Percentiles rank a stretch among this genome's conserved stretches.
phyloP scores from a whole-genome alignment of 208 protist species.

The Leishmania lainsoni region DNA sequence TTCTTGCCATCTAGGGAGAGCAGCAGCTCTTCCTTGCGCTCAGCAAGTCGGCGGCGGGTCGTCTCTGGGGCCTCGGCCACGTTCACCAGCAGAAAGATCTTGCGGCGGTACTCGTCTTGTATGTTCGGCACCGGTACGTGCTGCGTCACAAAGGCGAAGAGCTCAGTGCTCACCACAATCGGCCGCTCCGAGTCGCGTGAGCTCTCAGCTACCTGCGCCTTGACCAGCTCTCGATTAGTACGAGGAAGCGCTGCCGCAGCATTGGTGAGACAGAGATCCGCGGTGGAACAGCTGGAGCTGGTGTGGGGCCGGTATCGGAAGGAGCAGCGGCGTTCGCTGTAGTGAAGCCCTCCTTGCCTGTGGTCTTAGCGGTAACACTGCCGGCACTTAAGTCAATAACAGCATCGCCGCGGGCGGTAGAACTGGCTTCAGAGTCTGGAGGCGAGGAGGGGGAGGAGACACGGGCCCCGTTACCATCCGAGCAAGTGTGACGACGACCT shows the following conservation, averaged over 20 bases:
- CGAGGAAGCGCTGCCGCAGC: slow-evolving; percentile 80
- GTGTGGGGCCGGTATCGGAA: neutral
- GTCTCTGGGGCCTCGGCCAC: slow-evolving; percentile 67
- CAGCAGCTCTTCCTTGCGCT: slow-evolving; percentile 12
- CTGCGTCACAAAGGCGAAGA: slow-evolving; percentile 76
- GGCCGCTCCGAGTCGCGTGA: slow-evolving; percentile 35
- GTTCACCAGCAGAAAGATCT: slow-evolving; percentile 91
- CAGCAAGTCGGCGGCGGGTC: slow-evolving; percentile 33
- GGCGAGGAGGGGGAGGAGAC: neutral
- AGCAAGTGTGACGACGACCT: neutral
- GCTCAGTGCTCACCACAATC: slow-evolving; percentile 74
- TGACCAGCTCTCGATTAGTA: slow-evolving; percentile 78
- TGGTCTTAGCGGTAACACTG: neutral
- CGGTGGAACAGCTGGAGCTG: neutral
- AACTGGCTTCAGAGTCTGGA: neutral
- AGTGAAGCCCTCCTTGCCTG: neutral
- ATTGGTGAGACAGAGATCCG: slow-evolving; percentile 42
- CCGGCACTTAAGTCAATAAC: neutral
- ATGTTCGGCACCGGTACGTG: slow-evolving; percentile 88
- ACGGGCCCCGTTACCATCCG: neutral
- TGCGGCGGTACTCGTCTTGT: slow-evolving; percentile 90
- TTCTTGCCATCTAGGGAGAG: neutral
- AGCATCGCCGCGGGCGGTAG: slow-evolving; percentile 1
- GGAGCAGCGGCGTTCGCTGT: neutral
- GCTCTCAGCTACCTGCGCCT: slow-evolving; percentile 64